These are phyloP conservation scores for Cryptococcus sp. DNA, from an alignment of 1,284 basidiomycete genomes.

Conservation along the genomic window DNA sequence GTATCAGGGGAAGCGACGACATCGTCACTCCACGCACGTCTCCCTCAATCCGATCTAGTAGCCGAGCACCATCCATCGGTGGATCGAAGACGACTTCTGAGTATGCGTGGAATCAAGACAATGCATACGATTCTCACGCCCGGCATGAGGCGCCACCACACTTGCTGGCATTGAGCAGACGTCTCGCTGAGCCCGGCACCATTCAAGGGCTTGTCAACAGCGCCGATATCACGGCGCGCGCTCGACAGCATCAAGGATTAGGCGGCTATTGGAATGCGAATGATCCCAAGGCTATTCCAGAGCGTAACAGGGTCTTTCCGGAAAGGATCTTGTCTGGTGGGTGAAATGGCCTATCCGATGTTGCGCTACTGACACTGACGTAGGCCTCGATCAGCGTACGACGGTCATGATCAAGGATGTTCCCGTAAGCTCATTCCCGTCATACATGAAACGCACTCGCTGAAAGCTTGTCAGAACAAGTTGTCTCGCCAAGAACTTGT, in stretches of 20 bases:
- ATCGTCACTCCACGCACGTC: constrained; percentile 5
- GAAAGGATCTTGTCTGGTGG: constrained; percentile 41
- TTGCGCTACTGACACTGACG: constrained; percentile 4
- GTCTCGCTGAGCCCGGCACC: constrained; percentile 25
- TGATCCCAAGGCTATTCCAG: constrained; percentile 38
- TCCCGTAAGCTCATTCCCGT: constrained; percentile 34
- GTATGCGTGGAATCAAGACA: not conserved
- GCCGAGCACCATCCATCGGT: not conserved
- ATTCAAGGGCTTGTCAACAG: constrained; percentile 33
- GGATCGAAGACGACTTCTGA: constrained; percentile 2
- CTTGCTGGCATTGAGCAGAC: constrained; percentile 18
- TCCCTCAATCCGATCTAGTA: constrained; percentile 5
- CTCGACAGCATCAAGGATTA: constrained; percentile 26
- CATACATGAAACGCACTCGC: not conserved
- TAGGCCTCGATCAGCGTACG: constrained; percentile 46
- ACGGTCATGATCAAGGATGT: constrained; percentile 55
- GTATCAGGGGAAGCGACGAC: constrained; percentile 9
- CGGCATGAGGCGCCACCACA: constrained; percentile 11
- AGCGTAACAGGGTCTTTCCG: constrained; percentile 42
- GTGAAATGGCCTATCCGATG: constrained; percentile 1
- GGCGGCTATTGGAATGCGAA: constrained; percentile 21
- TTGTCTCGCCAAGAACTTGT: constrained; percentile 50
- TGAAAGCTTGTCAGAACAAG: constrained; percentile 43
- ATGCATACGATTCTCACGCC: not conserved
- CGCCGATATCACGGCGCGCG: constrained; percentile 32